Evolutionary conservation across 106 monocot genomes (phyloP), one percentile per base, ranked within the genome.

Genomic region (Allium fistulosum): DNA sequence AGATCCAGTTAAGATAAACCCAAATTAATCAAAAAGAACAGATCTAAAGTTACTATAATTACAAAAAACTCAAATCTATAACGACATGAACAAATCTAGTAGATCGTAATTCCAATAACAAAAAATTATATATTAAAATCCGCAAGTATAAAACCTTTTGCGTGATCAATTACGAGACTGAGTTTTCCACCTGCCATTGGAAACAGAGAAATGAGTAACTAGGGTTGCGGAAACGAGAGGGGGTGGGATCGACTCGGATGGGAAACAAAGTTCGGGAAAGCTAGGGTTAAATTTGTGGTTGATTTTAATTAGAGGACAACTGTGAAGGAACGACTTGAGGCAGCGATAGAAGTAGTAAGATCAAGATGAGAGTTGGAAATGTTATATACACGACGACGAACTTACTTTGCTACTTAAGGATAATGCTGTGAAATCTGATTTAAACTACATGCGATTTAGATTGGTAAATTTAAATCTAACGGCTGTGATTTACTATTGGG

Each of bases 181-280:
- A 10, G 65, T 49, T 65, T 65, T 65, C 15, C 65, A 10, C 49
- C 65, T 49, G 65, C 65, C 65, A 65, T 65, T 62, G 6, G 12
- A 7, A 65, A 48, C 63, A 9, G 16, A 15, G 14, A 18, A 13
- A 63, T 15, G 47, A 11, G 46, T 5, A 48, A 2, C 4, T 48
- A 65, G 65, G 65, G 47, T 48, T 65, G 47, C 65, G 10, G 48
- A 65, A 48, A 15, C 16, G 49, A 49, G 48, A 9, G 7, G 13
- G 48, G 49, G 65, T 65, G 17, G 49, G 49, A 63, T 47, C 47
- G 63, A 13, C 48, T 63, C 62, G 13, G 15, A 10, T 47, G 46
- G 15, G 3, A 8, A 9, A 11, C 8, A 14, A 61, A 18, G 46
- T 18, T 65, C 15, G 65, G 49, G 48, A 65, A 13, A 49, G 65